A percentile compares a stretch with the other conserved stretches of the same genome.
Conservation (phyloP, 164 flowering plant genomes). For the Buxus sempervirens region DNA sequence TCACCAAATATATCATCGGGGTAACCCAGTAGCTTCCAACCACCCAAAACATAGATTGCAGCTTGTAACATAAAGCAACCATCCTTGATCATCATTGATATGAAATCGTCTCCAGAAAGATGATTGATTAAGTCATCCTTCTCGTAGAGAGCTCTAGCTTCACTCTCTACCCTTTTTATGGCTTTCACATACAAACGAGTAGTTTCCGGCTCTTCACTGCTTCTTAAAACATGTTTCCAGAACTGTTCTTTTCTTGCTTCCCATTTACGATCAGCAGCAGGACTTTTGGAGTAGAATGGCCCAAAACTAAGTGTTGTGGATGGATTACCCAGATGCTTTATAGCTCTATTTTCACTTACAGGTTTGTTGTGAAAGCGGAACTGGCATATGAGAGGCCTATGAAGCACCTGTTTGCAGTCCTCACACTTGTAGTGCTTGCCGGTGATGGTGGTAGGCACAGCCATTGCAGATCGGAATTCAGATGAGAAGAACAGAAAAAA, state of each 20-base stretch:
- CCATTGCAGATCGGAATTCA: not conserved
- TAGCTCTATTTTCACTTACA: too few relatives aligned
- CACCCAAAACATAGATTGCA: too few relatives aligned
- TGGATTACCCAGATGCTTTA: not conserved
- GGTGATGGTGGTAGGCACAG: not conserved
- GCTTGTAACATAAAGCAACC: too few relatives aligned
- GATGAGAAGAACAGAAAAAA: not conserved
- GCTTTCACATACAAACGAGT: not conserved
- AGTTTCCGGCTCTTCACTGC: not conserved
- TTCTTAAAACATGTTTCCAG: not conserved
- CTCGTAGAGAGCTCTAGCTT: too few relatives aligned
- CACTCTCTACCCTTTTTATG: too few relatives aligned
- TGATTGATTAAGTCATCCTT: too few relatives aligned
- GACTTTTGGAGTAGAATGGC: not conserved
- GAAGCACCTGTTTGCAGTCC: not conserved
- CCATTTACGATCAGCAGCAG: too few relatives aligned
- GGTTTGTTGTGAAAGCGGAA: not conserved
- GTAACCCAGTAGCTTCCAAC: too few relatives aligned
- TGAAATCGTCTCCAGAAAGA: too few relatives aligned
- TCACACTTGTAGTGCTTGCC: not conserved
- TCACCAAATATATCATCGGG: too few relatives aligned
- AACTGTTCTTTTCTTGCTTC: not conserved
- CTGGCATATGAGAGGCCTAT: not conserved
- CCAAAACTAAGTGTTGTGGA: not conserved
- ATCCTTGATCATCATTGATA: too few relatives aligned